These are phyloP conservation scores for Magnaporthiopsis poae DNA, from an alignment of 2,329 filamentous ascomycete species.

Conservation along the genomic window DNA sequence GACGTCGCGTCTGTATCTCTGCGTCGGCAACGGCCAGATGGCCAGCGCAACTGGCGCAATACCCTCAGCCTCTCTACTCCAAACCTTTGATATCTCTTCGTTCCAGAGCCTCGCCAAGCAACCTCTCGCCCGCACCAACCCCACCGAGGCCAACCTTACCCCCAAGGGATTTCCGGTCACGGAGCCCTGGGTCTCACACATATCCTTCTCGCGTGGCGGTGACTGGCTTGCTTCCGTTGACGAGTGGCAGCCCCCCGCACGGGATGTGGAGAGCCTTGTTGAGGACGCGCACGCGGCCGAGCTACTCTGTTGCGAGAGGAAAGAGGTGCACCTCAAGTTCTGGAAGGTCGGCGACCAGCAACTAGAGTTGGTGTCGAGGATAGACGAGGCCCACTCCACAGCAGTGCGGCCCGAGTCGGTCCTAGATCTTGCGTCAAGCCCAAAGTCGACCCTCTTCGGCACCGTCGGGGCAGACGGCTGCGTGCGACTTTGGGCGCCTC, in stretches of 20 bases:
- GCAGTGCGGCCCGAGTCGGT: slow-evolving; percentile 45
- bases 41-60: slow-evolving; percentile 40
- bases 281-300: slow-evolving; percentile 14
- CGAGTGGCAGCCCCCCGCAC: slow-evolving; percentile 68
- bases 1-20: slow-evolving; percentile 56
- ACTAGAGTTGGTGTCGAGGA: slow-evolving; percentile 70
- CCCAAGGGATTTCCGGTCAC: slow-evolving; percentile 61
- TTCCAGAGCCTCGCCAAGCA: slow-evolving; percentile 75
- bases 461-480: slow-evolving; percentile 74
- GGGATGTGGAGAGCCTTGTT: slow-evolving; percentile 54
- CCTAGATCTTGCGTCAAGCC: slow-evolving; percentile 64
- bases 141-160: slow-evolving; percentile 68
- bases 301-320: slow-evolving; percentile 4
- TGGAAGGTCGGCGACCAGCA: slow-evolving; percentile 54
- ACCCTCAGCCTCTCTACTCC: slow-evolving; percentile 52
- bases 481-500: slow-evolving; percentile 70
- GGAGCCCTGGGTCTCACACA: slow-evolving; percentile 66
- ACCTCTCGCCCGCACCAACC: slow-evolving; percentile 77
- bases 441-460: slow-evolving; percentile 61
- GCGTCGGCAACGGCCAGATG: slow-evolving; percentile 54
- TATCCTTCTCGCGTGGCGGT: slow-evolving; percentile 71
- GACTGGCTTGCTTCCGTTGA: slow-evolving; percentile 87
- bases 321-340: slow-evolving; percentile 78
- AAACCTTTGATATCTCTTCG: slow-evolving; percentile 76
- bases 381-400: slow-evolving; percentile 70